phyloP scores from a whole-genome alignment of 805 yeast species.

The Monosporozyma aquatica region DNA sequence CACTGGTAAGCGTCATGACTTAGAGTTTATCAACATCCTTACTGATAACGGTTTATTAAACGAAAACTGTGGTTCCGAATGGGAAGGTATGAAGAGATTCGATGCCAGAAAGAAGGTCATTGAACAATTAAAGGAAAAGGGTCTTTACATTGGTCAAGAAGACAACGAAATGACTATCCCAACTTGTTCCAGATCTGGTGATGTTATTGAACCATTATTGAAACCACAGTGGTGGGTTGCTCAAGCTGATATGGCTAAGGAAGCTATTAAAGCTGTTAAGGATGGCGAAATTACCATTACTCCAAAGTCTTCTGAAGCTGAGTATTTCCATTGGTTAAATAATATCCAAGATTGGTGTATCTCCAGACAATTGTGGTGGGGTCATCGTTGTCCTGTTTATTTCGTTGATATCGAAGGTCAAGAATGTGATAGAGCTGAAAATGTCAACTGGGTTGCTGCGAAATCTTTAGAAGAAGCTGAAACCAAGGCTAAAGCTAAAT shows the following conservation, averaged over 20 bases:
- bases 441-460: slow-evolving; percentile 86
- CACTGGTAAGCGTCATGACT: slow-evolving; percentile 88
- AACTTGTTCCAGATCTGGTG: slow-evolving; percentile 91
- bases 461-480: slow-evolving; percentile 75
- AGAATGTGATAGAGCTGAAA: slow-evolving; percentile 51
- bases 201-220: slow-evolving; percentile 88
- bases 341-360: slow-evolving; percentile 99
- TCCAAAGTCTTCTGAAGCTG: slow-evolving; percentile 86
- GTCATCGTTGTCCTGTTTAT: slow-evolving; percentile 96
- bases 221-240: slow-evolving; percentile 99
- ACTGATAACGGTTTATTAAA: slow-evolving; percentile 90
- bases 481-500: slow-evolving; percentile 65
- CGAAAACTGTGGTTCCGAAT: slow-evolving; percentile 81
- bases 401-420: slow-evolving; percentile 72
- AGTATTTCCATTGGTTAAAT: slow-evolving; percentile 91
- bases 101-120: slow-evolving; percentile 86
- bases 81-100: slow-evolving; percentile 84
- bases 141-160: slow-evolving; percentile 71
- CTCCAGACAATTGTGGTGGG: slow-evolving; percentile 92
- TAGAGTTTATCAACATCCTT: slow-evolving; percentile 80
- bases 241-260: slow-evolving; percentile 80
- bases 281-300: slow-evolving; percentile 70
- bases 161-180: slow-evolving; percentile 97
- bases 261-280: slow-evolving; percentile 77
- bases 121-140: slow-evolving; percentile 64